These are phyloP conservation scores for Neurospora hispaniola DNA, from an alignment of 495 filamentous ascomycete genomes.

Conservation along the genomic window DNA sequence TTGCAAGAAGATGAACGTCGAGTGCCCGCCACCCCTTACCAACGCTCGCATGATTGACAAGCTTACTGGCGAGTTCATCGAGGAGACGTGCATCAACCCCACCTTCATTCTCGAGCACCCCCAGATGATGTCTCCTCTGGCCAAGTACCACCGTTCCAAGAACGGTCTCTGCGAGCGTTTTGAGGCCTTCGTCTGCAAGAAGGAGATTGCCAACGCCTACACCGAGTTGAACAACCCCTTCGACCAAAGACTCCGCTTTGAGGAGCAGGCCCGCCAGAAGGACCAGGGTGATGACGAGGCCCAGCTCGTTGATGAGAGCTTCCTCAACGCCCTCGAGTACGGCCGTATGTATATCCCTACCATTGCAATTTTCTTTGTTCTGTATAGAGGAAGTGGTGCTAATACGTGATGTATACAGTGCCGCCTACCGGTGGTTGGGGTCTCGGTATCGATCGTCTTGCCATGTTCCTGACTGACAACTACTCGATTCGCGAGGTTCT, in stretches of 20 bases:
- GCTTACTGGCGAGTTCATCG: constrained; percentile 91
- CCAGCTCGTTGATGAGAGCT: constrained; percentile 89
- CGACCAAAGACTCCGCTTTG: constrained; percentile 86
- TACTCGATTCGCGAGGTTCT: constrained; percentile 94
- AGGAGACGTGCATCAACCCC: constrained; percentile 86
- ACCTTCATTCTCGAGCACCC: constrained; percentile 88
- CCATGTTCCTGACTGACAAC: constrained; percentile 96
- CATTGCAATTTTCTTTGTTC: neutral
- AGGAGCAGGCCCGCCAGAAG: constrained; percentile 94
- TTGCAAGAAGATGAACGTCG: constrained; percentile 79
- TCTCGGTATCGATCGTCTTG: constrained; percentile 91
- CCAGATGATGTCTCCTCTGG: constrained; percentile 94
- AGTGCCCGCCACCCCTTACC: constrained; percentile 81
- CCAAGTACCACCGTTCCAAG: constrained; percentile 80
- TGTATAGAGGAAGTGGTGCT: neutral
- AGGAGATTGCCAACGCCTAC: constrained; percentile 94
- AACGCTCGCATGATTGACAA: constrained; percentile 98
- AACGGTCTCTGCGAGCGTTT: constrained; percentile 91
- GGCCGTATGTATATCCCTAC: constrained; percentile 10
- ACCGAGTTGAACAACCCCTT: constrained; percentile 98
- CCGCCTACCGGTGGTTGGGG: constrained; percentile 96
- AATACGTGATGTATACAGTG: constrained; percentile 22
- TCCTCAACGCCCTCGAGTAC: constrained; percentile 69
- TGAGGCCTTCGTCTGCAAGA: constrained; percentile 95
- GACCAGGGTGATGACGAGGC: constrained; percentile 95